Evolutionary conservation across 1,284 basidiomycete genomes (phyloP), one percentile per base, ranked within the genome.

Genomic region (Ceratobasidium sp.): DNA sequence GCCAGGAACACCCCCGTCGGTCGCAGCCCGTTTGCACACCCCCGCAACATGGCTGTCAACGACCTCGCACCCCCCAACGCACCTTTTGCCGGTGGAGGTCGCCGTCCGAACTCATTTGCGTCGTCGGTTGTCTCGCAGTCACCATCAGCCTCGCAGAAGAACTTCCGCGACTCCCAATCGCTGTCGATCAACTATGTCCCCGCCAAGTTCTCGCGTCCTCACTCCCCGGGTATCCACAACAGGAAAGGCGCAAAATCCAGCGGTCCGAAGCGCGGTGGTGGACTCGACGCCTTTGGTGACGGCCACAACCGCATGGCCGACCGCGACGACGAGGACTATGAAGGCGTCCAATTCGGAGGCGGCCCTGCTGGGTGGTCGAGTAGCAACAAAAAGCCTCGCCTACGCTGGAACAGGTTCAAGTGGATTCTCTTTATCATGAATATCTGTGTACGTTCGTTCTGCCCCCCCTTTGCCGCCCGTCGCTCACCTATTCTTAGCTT

Each of bases 381-480:
- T 41, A 82, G 83, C 63, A 82, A 80, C 37, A 80, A 83, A 73
- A 84, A 83, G 77, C 82, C 83, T 56, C 86, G 84, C 76, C 81
- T 88, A 77, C 83, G 86, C 39, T 91, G 90, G 90, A 92, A 88
- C 79, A 84, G 83, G 77, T 92, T 91, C 84, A 92, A 92, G 80
- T 91, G 89, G 89, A 82, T 83, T 11, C 80, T 92, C 54, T 88
- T 91, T 78, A 49, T 84, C 39, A 83, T 88, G 46, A 90, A 90
- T 79, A 79, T 81, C 39, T 59, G 87, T 39, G 88, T 89, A 75
- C 79, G 87, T 86, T 3, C 34, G 31, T 64, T 51, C 48, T 29
- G 74, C 41, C 16, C 46, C 4, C 49, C 16, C 31, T 41, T 66
- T 34, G 16, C 9, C 19, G 19, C 56, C 65, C 39, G 48, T 51